phyloP scores from a whole-genome alignment of 768 basidiomycete genomes.

The Mrakia blollopis region DNA sequence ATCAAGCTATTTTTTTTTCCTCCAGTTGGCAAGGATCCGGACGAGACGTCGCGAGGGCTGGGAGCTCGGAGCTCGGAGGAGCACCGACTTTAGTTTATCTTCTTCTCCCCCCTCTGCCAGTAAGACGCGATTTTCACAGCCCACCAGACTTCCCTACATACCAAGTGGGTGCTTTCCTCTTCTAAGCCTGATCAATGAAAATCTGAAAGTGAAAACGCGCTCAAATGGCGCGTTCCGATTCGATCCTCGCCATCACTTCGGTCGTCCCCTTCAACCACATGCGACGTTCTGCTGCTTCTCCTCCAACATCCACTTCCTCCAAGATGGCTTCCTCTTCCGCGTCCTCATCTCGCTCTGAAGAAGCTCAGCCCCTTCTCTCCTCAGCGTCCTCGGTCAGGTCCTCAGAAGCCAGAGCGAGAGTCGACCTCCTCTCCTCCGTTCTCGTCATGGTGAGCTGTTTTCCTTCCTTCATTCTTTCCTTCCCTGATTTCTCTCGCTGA shows the following conservation, averaged over 20 bases:
- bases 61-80: no score
- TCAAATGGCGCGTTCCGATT: not conserved
- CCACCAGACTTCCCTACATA: no score
- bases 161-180: no score
- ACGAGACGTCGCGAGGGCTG: no score
- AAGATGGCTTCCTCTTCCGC: constrained; percentile 1
- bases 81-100: no score
- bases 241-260: not conserved
- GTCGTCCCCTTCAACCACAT: not conserved
- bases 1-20: no score
- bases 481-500: no score
- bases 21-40: no score
- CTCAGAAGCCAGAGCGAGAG: not conserved
- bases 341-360: not conserved
- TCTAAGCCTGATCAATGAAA: no score
- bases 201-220: no score
- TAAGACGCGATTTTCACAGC: no score
- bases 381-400: not conserved
- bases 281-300: not conserved
- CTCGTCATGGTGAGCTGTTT: not conserved
- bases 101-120: no score
- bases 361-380: not conserved
- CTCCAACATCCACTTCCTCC: not conserved
- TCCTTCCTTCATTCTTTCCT: not conserved
- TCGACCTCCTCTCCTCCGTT: not conserved